Percentiles rank a stretch among this genome's conserved stretches.
phyloP scores from a whole-genome alignment of 2,329 filamentous ascomycete genomes.

The Fusarium robinianum region DNA sequence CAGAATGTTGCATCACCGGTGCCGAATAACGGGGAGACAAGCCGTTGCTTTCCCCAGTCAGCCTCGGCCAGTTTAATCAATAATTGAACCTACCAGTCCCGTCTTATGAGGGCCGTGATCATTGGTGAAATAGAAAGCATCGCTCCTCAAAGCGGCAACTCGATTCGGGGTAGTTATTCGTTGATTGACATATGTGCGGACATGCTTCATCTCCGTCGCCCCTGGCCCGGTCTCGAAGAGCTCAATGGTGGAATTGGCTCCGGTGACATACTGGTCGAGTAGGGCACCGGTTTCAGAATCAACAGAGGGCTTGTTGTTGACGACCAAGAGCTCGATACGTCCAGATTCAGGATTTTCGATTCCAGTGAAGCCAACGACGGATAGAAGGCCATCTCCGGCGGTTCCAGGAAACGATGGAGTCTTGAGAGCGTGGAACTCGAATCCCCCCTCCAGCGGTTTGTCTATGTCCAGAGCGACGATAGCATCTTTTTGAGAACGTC shows the following conservation, averaged over 20 bases:
- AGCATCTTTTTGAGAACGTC: conserved; percentile 38
- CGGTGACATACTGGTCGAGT: conserved; percentile 14
- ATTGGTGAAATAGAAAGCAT: conserved; percentile 26
- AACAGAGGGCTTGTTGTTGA: conserved; percentile 26
- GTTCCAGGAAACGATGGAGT: conserved; percentile 39
- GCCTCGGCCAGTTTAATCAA: fast-evolving
- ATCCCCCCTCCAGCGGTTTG: conserved; percentile 24
- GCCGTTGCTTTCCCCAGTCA: conserved; percentile 9
- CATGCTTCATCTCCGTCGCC: conserved; percentile 18
- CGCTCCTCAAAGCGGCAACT: conserved; percentile 14
- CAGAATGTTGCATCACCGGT: conserved; percentile 40
- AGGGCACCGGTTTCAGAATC: conserved; percentile 9
- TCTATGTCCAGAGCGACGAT: conserved; percentile 42
- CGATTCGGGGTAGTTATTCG: conserved; percentile 31
- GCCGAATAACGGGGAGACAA: conserved; percentile 30
- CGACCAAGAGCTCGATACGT: conserved; percentile 15
- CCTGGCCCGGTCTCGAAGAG: conserved; percentile 14
- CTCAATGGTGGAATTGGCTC: conserved; percentile 26
- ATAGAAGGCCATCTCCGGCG: conserved; percentile 38
- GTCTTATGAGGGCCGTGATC: conserved; percentile 26
- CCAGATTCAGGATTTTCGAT: conserved; percentile 30
- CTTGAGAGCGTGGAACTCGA: conserved; percentile 31
- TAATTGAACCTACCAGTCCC: conserved; percentile 14
- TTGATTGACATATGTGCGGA: conserved; percentile 20
- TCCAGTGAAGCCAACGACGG: conserved; percentile 39